Conservation (phyloP, 2,329 filamentous ascomycete genomes). For the Alternaria consortialis region DNA sequence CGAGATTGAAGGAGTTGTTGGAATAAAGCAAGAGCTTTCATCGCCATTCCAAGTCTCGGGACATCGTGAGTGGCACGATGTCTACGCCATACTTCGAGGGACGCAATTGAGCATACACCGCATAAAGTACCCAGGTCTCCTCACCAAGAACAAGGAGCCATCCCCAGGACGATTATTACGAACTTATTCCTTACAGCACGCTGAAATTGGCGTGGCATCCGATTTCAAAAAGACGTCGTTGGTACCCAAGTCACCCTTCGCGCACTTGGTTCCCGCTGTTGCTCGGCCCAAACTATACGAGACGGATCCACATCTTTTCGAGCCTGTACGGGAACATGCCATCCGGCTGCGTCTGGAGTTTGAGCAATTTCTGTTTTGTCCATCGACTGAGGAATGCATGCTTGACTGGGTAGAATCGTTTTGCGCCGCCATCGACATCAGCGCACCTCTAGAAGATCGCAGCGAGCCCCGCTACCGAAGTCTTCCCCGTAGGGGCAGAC, state of each 20-base stretch:
- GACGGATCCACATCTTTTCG: conserved; percentile 58
- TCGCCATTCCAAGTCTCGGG: conserved; percentile 69
- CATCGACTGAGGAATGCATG: conserved; percentile 70
- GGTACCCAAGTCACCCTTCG: conserved; percentile 56
- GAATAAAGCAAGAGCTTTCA: conserved; percentile 72
- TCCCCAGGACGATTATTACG: conserved; percentile 67
- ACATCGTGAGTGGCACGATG: conserved; percentile 70
- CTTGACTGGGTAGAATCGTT: conserved; percentile 72
- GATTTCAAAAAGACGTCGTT: conserved; percentile 71
- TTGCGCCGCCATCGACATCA: conserved; percentile 77
- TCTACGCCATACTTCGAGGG: conserved; percentile 71
- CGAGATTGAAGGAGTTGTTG: conserved; percentile 46
- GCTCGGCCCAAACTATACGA: conserved; percentile 54
- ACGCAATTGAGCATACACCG: conserved; percentile 73
- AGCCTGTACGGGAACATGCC: conserved; percentile 63
- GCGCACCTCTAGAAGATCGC: conserved; percentile 74
- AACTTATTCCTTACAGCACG: conserved; percentile 77
- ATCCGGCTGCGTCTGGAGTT: conserved; percentile 77
- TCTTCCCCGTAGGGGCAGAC: conserved; percentile 54
- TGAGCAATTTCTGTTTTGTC: conserved; percentile 76
- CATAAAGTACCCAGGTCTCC: conserved; percentile 63
- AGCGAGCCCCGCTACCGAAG: conserved; percentile 57
- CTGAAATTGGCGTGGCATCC: conserved; percentile 76
- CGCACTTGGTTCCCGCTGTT: conserved; percentile 54
- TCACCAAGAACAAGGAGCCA: conserved; percentile 61